Evolutionary conservation across 345 rosid species (phyloP).

Genomic region (Limnanthes douglasii): DNA sequence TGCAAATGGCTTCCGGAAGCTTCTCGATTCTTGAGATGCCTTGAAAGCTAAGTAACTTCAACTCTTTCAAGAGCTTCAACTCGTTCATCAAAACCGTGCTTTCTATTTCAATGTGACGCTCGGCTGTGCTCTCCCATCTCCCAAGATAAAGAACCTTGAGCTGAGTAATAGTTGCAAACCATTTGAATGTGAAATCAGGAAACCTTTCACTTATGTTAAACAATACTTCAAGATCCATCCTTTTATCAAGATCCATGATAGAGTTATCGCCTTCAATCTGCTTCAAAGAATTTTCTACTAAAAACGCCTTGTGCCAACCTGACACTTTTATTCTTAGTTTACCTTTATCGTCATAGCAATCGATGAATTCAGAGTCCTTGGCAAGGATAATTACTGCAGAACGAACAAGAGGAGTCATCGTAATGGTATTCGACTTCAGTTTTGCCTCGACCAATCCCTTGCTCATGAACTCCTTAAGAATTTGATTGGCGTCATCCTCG

Average conservation of each 20-base stretch:
- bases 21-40: slow-evolving; percentile 34
- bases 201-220: slow-evolving; percentile 33
- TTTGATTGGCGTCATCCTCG: slow-evolving; percentile 4
- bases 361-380: slow-evolving; percentile 6
- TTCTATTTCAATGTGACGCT: slow-evolving; percentile 29
- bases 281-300: slow-evolving; percentile 16
- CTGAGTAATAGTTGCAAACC: slow-evolving; percentile 15
- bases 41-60: slow-evolving; percentile 30
- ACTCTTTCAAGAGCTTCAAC: slow-evolving; percentile 15
- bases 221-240: slow-evolving; percentile 19
- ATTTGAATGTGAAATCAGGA: slow-evolving; percentile 22
- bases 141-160: slow-evolving; percentile 28
- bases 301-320: slow-evolving; percentile 17
- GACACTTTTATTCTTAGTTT: slow-evolving; percentile 10
- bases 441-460: slow-evolving; percentile 18
- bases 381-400: slow-evolving; percentile 23
- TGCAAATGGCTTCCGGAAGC: slow-evolving; percentile 15
- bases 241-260: not conserved
- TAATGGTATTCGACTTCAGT: slow-evolving; percentile 13
- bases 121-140: slow-evolving; percentile 24
- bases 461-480: slow-evolving; percentile 8
- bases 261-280: slow-evolving; percentile 8
- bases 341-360: slow-evolving; percentile 3
- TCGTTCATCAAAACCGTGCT: slow-evolving; percentile 11
- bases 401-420: slow-evolving; percentile 28